Evolutionary conservation across 768 basidiomycete species (phyloP).

Genomic region (Auriculariales sp.): DNA sequence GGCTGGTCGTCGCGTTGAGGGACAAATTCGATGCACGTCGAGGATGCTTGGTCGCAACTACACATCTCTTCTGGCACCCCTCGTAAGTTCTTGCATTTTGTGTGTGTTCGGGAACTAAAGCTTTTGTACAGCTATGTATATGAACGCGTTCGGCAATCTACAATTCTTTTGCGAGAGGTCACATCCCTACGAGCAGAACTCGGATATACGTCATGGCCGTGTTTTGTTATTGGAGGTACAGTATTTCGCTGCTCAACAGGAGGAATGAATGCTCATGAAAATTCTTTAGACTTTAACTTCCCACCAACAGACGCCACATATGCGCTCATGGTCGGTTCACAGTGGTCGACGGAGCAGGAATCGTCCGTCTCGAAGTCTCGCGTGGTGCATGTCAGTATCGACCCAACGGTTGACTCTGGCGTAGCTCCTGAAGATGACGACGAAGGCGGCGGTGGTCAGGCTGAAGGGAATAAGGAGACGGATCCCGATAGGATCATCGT

Average conservation of each 20-base stretch:
- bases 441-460: conserved; percentile 20
- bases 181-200: conserved; percentile 35
- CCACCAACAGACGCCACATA: conserved; percentile 72
- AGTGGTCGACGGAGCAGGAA: conserved; percentile 40
- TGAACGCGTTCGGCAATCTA: conserved; percentile 76
- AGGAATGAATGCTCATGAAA: conserved; percentile 2
- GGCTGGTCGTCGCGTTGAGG: conserved; percentile 52
- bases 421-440: conserved; percentile 24
- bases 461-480: conserved; percentile 27
- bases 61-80: conserved; percentile 94
- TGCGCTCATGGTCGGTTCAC: conserved; percentile 51
- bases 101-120: not conserved
- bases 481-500: conserved; percentile 64
- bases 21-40: conserved; percentile 21
- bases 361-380: conserved; percentile 42
- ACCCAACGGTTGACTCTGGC: conserved; percentile 33
- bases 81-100: conserved; percentile 29
- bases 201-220: conserved; percentile 47
- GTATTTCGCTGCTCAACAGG: conserved; percentile 1
- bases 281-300: conserved; percentile 72
- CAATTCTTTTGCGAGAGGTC: conserved; percentile 56
- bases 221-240: conserved; percentile 72
- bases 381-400: conserved; percentile 58
- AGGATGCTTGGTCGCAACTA: conserved; percentile 71
- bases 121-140: conserved; percentile 45